Evolutionary conservation across 1,139 yeast species (phyloP), one percentile per base, ranked within the genome.

Genomic region (Sugiyamaella neomexicana): DNA sequence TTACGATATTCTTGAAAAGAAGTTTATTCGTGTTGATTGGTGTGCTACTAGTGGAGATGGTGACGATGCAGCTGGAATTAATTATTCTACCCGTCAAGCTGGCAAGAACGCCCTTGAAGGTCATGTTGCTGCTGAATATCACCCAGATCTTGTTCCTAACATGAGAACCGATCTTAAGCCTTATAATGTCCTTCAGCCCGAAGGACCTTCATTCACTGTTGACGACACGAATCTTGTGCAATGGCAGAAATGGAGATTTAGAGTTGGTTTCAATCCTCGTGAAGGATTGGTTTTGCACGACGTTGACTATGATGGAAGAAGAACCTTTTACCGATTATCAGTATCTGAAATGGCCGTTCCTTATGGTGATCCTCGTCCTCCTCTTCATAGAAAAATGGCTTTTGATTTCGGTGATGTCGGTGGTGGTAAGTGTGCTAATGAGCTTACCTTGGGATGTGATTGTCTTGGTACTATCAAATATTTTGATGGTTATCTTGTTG

Each of bases 341-440:
- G 77, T 88, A 61, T 82, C 89, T 50, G 96, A 89, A 74, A 89
- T 89, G 96, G 87, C 95, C 37, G 96, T 89, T 59, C 96, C 96
- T 36, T 89, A 89, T 68, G 95, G 91, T 67, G 95, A 87, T 69
- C 95, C 95, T 63, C 81, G 95, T 72, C 87, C 89, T 57, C 96
- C 96, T 60, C 83, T 82, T 75, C 95, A 88, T 75, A 82, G 96
- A 77, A 89, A 89, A 75, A 95, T 87, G 77, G 96, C 96, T 34
- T 89, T 89, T 66, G 96, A 89, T 72, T 80, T 89, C 68, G 96
- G 96, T 70, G 96, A 89, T 71, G 83, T 89, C 75, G 96, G 96
- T 27, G 89, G 88, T 63, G 96, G 96, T 70, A 80, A 77, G 61
- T 81, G 80, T 62, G 95, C 89, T 65, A 87, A 89, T 75, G 80